phyloP scores from a whole-genome alignment of 768 basidiomycete genomes.

The Nidularia sp. region DNA sequence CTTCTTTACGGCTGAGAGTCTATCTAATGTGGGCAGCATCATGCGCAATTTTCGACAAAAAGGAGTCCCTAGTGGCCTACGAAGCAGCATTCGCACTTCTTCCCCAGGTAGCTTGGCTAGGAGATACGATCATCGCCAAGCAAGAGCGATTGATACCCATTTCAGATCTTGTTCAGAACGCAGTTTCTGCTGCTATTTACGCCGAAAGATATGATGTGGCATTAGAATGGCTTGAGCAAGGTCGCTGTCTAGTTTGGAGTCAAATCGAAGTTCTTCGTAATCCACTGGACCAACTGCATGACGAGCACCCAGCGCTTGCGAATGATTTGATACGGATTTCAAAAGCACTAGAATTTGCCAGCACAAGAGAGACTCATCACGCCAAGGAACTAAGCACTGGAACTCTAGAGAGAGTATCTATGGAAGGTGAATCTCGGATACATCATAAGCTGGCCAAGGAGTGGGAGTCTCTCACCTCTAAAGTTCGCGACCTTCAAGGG shows the following conservation, averaged over 20 bases:
- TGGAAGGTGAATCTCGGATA: slow-evolving; percentile 1
- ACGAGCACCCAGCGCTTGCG: slow-evolving; percentile 4
- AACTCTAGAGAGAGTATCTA: slow-evolving; percentile 4
- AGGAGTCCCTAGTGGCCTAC: slow-evolving; percentile 4
- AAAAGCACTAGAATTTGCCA: slow-evolving; percentile 4
- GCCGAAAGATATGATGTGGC: slow-evolving; percentile 4
- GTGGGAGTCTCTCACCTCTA: slow-evolving; percentile 8
- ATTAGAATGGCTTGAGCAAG: slow-evolving; percentile 19
- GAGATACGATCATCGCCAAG: slow-evolving; percentile 6
- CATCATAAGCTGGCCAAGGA: slow-evolving; percentile 11
- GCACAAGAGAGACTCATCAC: neutral
- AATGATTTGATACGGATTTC: slow-evolving; percentile 3
- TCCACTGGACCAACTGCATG: slow-evolving; percentile 10
- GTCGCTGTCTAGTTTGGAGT: slow-evolving; percentile 15
- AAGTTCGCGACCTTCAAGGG: slow-evolving; percentile 6
- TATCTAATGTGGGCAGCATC: slow-evolving; percentile 5
- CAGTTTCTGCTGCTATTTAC: slow-evolving; percentile 8
- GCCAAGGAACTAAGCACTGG: neutral
- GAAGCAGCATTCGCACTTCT: slow-evolving; percentile 6
- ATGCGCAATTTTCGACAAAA: neutral
- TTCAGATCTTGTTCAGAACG: slow-evolving; percentile 4
- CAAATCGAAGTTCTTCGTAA: slow-evolving; percentile 12
- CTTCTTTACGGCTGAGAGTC: neutral
- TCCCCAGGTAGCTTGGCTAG: slow-evolving; percentile 11
- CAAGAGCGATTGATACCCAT: slow-evolving; percentile 2